These are phyloP conservation scores for Penicillium silybi DNA, from an alignment of 495 filamentous ascomycete genomes.

Conservation along the genomic window DNA sequence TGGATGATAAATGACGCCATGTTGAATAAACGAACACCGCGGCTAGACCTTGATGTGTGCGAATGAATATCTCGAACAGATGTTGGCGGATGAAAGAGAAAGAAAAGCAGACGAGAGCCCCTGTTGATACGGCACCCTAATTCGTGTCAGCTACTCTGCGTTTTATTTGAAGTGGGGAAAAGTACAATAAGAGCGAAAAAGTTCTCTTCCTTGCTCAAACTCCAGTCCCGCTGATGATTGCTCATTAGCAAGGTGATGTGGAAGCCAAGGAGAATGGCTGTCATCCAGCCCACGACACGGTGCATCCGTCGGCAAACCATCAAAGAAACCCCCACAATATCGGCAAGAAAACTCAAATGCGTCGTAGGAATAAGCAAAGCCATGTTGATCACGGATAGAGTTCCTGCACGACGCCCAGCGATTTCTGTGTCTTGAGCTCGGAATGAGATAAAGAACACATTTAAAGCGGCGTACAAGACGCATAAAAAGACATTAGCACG, in stretches of 20 bases:
- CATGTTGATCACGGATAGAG: slow-evolving; percentile 2
- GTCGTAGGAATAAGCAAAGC: slow-evolving; percentile 7
- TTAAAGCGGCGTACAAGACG: not conserved
- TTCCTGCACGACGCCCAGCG: not conserved
- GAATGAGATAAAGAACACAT: slow-evolving; percentile 1
- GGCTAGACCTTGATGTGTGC: slow-evolving; percentile 18
- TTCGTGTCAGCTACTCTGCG: slow-evolving; percentile 2
- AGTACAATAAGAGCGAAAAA: not conserved
- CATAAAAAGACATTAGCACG: not conserved
- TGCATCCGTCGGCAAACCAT: slow-evolving; percentile 13
- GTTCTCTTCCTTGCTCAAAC: not conserved
- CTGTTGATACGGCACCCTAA: slow-evolving; percentile 13
- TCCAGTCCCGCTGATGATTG: slow-evolving; percentile 1
- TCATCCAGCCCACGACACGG: slow-evolving; percentile 12
- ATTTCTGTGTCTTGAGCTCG: not conserved
- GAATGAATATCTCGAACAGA: slow-evolving; percentile 20
- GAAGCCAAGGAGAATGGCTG: not conserved
- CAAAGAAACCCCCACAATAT: slow-evolving; percentile 20
- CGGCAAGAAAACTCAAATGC: slow-evolving; percentile 13
- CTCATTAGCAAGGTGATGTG: not conserved
- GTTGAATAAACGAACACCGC: slow-evolving; percentile 14
- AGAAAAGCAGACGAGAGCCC: slow-evolving; percentile 11
- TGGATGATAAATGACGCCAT: slow-evolving; percentile 17
- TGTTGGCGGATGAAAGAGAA: slow-evolving; percentile 10
- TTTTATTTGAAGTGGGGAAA: not conserved